Base-by-base conservation (phyloP, 768 basidiomycete genomes). In the Glaciozyma antarctica region DNA sequence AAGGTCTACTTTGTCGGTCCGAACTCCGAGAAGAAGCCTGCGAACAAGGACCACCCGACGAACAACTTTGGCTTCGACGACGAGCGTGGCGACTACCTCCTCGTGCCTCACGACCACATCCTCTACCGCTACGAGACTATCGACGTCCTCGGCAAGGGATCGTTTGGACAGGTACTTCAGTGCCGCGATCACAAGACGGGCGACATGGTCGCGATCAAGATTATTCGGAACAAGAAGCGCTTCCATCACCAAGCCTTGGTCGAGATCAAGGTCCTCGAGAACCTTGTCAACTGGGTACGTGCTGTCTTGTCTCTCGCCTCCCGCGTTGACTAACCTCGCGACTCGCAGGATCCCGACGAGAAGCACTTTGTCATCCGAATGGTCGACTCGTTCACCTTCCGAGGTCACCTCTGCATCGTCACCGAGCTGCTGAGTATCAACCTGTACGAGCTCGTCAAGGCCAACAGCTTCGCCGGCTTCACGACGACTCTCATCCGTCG, bases 381-480 rank as follows among this genome's bases (percentile, higher is more conserved):
- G 90, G 92, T 87, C 1, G 94, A 98, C 74, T 86, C 94, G 75
- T 99, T 99, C 78, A 93, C 93, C 77, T 99, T 98, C 84, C 85
- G 95, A 67, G 87, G 86, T 66, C 95, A 99, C 77, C 82, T 99
- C 17, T 99, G 95, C 78, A 98, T 99, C 70, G 94, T 93, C 13
- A 98, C 91, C 83, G 95, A 99, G 77, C 80, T 98, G 48, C 81
- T 99, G 66, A 97, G 93, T 77, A 97, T 98, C 79, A 99, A 99
- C 77, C 81, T 99, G 54, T 99, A 98, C 78, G 95, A 99, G 78
- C 80, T 99, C 67, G 97, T 99, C 81, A 99, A 99, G 78, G 94
- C 94, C 19, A 98, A 99, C 77, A 90, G 89, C 66, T 98, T 98
- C 72, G 88, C 88, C 57, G 95, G 95, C n/a, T 99, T 99, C 78